Evolutionary conservation across 306 rosid genomes (phyloP).

Genomic region (Styphnolobium japonicum): DNA sequence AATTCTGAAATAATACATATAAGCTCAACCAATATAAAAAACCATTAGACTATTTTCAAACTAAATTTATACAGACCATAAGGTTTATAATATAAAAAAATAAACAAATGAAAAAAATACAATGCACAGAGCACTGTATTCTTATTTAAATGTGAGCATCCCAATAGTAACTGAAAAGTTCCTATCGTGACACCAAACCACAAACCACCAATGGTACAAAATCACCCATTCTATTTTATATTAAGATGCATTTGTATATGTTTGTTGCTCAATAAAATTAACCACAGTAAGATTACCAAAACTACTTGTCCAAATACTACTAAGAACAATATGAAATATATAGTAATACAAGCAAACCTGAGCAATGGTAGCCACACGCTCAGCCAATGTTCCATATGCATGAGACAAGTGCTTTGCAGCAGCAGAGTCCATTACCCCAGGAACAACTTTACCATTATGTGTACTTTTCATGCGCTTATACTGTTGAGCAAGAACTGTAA

Average conservation of each 20-base stretch:
- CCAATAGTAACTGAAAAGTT: slow-evolving; percentile 10
- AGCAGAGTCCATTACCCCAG: slow-evolving; percentile 87
- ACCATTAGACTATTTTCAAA: neutral
- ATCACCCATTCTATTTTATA: neutral
- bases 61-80: neutral
- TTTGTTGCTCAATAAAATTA: neutral
- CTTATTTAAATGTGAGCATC: neutral
- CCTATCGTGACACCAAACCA: neutral
- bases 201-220: neutral
- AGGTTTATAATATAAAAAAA: neutral
- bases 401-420: slow-evolving; percentile 86
- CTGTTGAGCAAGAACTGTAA: slow-evolving; percentile 90
- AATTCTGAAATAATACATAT: slow-evolving; percentile 6
- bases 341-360: slow-evolving; percentile 64
- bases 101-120: neutral
- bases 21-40: neutral
- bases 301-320: neutral
- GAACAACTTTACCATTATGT: slow-evolving; percentile 76
- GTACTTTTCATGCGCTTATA: slow-evolving; percentile 85
- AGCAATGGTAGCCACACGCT: slow-evolving; percentile 88
- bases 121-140: neutral
- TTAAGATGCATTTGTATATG: neutral
- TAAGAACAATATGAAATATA: neutral
- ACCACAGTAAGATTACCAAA: neutral
- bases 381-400: slow-evolving; percentile 85